Percentiles rank a stretch among this genome's conserved stretches.
Evolutionary conservation across 495 filamentous ascomycete species (phyloP).

Genomic region (Xylaria castorea): DNA sequence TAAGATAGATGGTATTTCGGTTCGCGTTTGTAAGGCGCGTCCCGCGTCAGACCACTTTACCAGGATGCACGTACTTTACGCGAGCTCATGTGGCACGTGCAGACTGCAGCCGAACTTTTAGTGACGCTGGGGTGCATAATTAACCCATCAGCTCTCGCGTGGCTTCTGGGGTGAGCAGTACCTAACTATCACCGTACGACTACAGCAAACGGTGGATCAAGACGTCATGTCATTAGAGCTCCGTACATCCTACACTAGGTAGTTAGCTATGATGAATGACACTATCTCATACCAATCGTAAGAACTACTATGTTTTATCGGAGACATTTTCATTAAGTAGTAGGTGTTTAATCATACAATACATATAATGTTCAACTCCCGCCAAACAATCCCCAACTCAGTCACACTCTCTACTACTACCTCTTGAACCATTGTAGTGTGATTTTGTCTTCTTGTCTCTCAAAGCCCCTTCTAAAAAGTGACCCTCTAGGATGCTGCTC

Average conservation of each 20-base stretch:
- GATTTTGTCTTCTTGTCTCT: not conserved
- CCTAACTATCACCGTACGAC: not conserved
- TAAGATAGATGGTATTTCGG: not conserved
- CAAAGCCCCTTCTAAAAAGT: constrained; percentile 19
- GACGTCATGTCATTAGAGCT: not conserved
- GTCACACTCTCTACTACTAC: not conserved
- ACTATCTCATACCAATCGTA: not conserved
- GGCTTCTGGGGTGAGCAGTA: not conserved
- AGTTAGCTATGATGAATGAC: not conserved
- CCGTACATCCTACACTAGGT: not conserved
- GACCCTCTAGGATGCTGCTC: constrained; percentile 17
- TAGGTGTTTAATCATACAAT: constrained; percentile 11
- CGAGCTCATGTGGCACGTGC: constrained; percentile 29
- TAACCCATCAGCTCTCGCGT: not conserved
- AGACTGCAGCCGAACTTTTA: not conserved
- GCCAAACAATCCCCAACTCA: not conserved
- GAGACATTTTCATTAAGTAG: not conserved
- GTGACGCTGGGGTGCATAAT: not conserved
- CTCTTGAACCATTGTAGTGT: not conserved
- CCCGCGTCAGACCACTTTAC: not conserved
- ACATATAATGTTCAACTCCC: not conserved
- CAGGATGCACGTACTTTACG: constrained; percentile 26
- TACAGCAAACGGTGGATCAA: not conserved
- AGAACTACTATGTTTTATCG: not conserved
- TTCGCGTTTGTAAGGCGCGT: constrained; percentile 22